A percentile compares a stretch with the other conserved stretches of the same genome.
Conservation (phyloP, 2,329 filamentous ascomycete genomes). For the Talaromyces sp. region DNA sequence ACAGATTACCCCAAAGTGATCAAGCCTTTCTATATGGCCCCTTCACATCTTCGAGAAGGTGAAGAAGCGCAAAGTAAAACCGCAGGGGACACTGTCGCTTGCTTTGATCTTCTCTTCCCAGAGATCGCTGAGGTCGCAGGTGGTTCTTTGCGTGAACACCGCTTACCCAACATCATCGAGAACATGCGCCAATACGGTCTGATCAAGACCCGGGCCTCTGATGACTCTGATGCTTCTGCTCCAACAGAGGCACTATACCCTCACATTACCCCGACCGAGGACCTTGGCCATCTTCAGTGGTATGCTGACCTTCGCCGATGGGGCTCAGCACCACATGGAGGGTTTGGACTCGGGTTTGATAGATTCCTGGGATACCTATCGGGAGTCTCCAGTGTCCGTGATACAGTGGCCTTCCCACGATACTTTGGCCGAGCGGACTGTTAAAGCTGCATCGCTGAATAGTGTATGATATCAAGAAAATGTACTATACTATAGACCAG, state of each 20-base stretch:
- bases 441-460: constrained; percentile 25
- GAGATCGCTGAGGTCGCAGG: constrained; percentile 85
- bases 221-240: constrained; percentile 21
- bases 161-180: constrained; percentile 65
- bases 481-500: constrained; percentile 26
- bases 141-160: constrained; percentile 86
- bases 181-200: constrained; percentile 73
- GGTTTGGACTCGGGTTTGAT: constrained; percentile 89
- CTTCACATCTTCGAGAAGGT: constrained; percentile 41
- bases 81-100: constrained; percentile 68
- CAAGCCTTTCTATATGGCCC: constrained; percentile 91
- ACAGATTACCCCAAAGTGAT: constrained; percentile 86
- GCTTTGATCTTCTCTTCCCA: constrained; percentile 86
- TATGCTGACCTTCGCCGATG: constrained; percentile 86
- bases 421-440: constrained; percentile 60
- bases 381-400: constrained; percentile 78
- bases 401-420: constrained; percentile 83
- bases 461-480: constrained; percentile 19
- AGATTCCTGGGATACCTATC: constrained; percentile 80
- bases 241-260: constrained; percentile 35
- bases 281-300: constrained; percentile 69
- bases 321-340: constrained; percentile 89
- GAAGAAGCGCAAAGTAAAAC: constrained; percentile 1
- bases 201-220: constrained; percentile 35
- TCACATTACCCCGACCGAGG: constrained; percentile 41